A percentile compares a stretch with the other conserved stretches of the same genome.
Evolutionary conservation across 768 basidiomycete species (phyloP).

Genomic region (Steccherinum ochraceum): DNA sequence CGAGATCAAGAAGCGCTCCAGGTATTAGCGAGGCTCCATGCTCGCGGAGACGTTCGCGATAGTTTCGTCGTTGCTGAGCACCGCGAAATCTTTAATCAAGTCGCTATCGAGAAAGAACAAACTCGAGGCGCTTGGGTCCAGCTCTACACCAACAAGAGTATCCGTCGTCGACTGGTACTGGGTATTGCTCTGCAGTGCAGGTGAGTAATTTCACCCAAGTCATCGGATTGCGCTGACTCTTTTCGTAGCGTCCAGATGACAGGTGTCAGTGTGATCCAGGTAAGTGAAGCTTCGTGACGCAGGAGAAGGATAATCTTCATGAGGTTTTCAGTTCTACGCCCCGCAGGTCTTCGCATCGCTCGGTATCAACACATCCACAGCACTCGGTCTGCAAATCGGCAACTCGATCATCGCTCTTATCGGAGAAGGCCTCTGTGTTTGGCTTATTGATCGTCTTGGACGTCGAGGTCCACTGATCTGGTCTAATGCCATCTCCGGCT

Average conservation of each 20-base stretch:
- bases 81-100: conserved; percentile 17
- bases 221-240: conserved; percentile 29
- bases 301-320: too few relatives aligned
- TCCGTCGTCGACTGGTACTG: conserved; percentile 40
- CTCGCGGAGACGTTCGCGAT: conserved; percentile 41
- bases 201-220: conserved; percentile 10
- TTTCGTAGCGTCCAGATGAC: conserved; percentile 55
- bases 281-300: too few relatives aligned
- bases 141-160: conserved; percentile 34
- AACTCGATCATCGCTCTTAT: conserved; percentile 49
- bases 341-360: conserved; percentile 15
- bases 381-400: conserved; percentile 47
- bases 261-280: conserved; percentile 48
- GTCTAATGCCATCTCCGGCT: conserved; percentile 17
- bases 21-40: conserved; percentile 44
- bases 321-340: conserved; percentile 18
- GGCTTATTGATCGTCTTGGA: conserved; percentile 20
- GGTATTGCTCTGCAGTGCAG: conserved; percentile 27
- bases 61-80: conserved; percentile 34
- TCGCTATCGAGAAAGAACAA: conserved; percentile 13
- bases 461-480: conserved; percentile 16
- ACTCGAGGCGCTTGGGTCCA: conserved; percentile 28
- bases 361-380: conserved; percentile 21
- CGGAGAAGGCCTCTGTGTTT: conserved; percentile 33
- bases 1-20: conserved; percentile 37